These are phyloP conservation scores for Saturnispora zaruensis DNA, from an alignment of 805 yeast genomes.

Conservation along the genomic window DNA sequence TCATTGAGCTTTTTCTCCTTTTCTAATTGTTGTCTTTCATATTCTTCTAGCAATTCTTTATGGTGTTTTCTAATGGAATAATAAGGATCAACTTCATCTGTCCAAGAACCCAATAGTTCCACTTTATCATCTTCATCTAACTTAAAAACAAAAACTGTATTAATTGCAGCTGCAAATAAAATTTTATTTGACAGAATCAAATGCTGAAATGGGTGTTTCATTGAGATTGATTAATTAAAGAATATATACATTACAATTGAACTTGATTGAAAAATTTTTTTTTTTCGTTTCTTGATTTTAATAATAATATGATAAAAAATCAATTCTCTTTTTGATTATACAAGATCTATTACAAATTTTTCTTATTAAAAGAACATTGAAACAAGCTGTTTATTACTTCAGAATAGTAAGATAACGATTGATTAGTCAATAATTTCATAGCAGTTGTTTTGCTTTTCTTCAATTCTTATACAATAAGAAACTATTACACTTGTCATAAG, in stretches of 20 bases:
- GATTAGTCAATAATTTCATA: too few relatives aligned
- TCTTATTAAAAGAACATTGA: too few relatives aligned
- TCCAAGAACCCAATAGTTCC: constrained; percentile 49
- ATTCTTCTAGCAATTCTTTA: constrained; percentile 30
- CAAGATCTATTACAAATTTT: too few relatives aligned
- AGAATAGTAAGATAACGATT: too few relatives aligned
- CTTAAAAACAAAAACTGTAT: constrained; percentile 47
- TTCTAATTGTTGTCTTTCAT: constrained; percentile 19
- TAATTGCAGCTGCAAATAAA: constrained; percentile 51
- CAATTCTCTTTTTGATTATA: background rate
- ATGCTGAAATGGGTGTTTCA: constrained; percentile 70
- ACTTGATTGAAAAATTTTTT: background rate
- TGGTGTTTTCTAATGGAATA: constrained; percentile 41
- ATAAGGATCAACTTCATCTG: constrained; percentile 46
- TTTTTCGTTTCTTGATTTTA: background rate
- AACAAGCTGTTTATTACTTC: too few relatives aligned
- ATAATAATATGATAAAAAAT: too few relatives aligned
- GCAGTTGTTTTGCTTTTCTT: too few relatives aligned
- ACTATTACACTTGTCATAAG: too few relatives aligned
- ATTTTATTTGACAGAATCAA: constrained; percentile 39
- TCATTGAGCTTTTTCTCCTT: constrained; percentile 19
- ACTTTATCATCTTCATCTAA: constrained; percentile 30
- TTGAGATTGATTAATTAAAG: constrained; percentile 5
- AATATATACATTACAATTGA: background rate
- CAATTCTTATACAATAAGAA: too few relatives aligned